Evolutionary conservation across 352 stramenopile species (phyloP), one percentile per base, ranked within the genome.

Genomic region (Pythium dissotocum): DNA sequence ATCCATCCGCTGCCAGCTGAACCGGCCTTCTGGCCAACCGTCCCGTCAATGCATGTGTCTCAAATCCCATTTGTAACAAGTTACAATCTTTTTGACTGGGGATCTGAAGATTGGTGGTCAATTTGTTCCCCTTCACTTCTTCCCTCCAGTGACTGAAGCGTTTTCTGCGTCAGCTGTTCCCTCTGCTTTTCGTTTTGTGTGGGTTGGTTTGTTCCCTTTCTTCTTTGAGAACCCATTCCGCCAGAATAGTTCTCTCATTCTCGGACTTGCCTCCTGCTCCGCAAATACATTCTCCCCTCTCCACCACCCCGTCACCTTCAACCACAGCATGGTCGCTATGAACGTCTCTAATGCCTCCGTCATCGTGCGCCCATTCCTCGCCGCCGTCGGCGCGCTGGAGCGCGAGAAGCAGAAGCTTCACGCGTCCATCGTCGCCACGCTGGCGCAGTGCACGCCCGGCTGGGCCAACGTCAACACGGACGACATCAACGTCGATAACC

Each of bases 361-460:
- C 26, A 69, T 79, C 49, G 82, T 88, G 3, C 72, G 66, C 4
- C 82, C 85, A 10, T 90, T 86, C 70, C 78, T 88, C 55, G 73
- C 73, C 40, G 80, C 84, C 26, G 74, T 84, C 16, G 75, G 72
- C 21, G 72, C 74, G 49, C 71, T 93, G 51, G 78, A 89, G 70
- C 86, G 79, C 65, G 80, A 88, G 59, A 91, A 90, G 63, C 77
- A 83, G 42, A 82, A 84, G 61, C 78, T 93, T 24, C 80, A 90
- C 56, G 73, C 74, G n/a, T 90, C 81, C 10, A 83, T 91, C 64
- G 80, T 93, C 12, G 54, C 72, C 8, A 82, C 81, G 38, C 77
- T 93, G 9, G 70, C 67, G 32, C 63, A 83, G 71, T 83, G 83
- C 67, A 81, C 83, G 59, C 78, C 79, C n/a, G 78, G 75, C 26